Conservation (phyloP, 1,284 basidiomycete genomes). For the Ganoderma resinaceum region DNA sequence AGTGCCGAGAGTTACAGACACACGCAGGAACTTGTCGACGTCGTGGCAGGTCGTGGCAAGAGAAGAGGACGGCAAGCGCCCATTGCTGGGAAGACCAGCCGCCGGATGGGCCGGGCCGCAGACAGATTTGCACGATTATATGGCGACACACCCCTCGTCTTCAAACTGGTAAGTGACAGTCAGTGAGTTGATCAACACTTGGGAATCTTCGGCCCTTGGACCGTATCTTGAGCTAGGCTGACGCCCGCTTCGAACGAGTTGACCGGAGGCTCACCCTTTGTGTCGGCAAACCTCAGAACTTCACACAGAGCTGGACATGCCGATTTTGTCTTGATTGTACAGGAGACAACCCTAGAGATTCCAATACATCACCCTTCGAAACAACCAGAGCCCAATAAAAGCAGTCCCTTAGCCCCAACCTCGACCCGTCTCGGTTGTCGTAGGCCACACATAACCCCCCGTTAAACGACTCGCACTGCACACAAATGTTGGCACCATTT, state of each 20-base stretch:
- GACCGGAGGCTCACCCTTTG: too few relatives aligned
- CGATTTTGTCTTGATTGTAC: neutral
- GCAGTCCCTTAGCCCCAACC: neutral
- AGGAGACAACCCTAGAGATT: neutral
- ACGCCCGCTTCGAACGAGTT: too few relatives aligned
- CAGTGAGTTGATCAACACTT: too few relatives aligned
- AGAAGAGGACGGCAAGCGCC: too few relatives aligned
- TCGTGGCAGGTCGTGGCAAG: neutral
- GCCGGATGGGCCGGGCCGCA: neutral
- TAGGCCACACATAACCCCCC: neutral
- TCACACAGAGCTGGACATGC: neutral
- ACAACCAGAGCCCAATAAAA: neutral
- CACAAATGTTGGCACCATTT: neutral
- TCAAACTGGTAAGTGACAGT: too few relatives aligned
- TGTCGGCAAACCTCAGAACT: neutral
- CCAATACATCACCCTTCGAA: neutral
- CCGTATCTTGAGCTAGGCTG: too few relatives aligned
- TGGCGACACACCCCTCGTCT: too few relatives aligned
- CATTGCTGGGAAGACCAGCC: too few relatives aligned
- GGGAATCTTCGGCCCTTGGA: too few relatives aligned
- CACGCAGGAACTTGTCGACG: too few relatives aligned
- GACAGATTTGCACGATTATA: neutral
- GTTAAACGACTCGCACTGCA: neutral
- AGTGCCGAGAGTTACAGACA: neutral
- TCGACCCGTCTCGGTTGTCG: neutral